Conservation (phyloP, 2,329 filamentous ascomycete genomes). For the Cladobotryum mycophilum region DNA sequence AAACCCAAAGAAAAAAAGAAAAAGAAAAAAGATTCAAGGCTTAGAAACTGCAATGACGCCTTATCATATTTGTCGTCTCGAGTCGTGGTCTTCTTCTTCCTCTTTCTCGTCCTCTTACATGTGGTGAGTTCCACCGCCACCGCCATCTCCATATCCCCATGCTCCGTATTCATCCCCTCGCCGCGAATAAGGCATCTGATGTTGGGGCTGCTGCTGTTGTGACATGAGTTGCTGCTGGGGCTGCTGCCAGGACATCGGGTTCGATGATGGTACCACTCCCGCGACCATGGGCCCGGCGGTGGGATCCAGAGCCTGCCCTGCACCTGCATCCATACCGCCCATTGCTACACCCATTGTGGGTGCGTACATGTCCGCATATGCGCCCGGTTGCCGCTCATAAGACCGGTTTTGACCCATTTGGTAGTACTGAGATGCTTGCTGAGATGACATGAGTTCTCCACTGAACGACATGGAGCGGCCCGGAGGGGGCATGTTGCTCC, state of each 20-base stretch:
- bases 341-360: constrained; percentile 32
- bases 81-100: background rate
- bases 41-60: too few relatives aligned
- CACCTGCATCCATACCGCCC: constrained; percentile 27
- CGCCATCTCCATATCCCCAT: constrained; percentile 26
- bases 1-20: too few relatives aligned
- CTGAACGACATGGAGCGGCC: constrained; percentile 44
- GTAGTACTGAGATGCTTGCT: constrained; percentile 34
- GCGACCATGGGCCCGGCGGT: constrained; percentile 24
- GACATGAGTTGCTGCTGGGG: constrained; percentile 24
- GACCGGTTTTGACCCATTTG: constrained; percentile 31
- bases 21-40: too few relatives aligned
- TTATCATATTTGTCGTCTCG: background rate
- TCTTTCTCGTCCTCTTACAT: background rate
- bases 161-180: constrained; percentile 30
- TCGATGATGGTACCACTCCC: constrained; percentile 28
- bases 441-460: constrained; percentile 32
- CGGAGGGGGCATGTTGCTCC: constrained; percentile 37
- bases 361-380: constrained; percentile 40
- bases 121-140: constrained; percentile 1
- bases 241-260: constrained; percentile 40
- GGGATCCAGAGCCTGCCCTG: constrained; percentile 7
- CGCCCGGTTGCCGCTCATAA: constrained; percentile 38
- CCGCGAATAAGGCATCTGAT: constrained; percentile 30
- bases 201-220: constrained; percentile 12